Evolutionary conservation across 208 protist species (phyloP).

Genomic region (Novymonas esmeraldas): DNA sequence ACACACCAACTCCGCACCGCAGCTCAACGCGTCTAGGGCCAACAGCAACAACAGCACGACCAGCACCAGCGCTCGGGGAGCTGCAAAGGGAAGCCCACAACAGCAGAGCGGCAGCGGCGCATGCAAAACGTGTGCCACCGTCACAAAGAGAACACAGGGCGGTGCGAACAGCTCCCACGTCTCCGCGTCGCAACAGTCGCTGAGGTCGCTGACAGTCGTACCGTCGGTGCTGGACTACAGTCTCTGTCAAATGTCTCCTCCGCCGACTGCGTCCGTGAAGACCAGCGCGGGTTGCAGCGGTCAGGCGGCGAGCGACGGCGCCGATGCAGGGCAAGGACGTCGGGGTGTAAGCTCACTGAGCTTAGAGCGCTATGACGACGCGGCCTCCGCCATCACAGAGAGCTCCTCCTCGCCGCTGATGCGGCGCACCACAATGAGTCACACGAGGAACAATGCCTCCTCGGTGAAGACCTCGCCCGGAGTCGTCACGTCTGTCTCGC

Average conservation of each 20-base stretch:
- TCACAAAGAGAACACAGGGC: background rate
- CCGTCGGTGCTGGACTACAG: background rate
- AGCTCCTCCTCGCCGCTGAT: background rate
- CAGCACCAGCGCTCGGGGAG: background rate
- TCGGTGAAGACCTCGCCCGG: background rate
- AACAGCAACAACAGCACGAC: constrained; percentile 1
- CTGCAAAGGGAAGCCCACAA: background rate
- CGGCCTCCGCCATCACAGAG: too few species aligned
- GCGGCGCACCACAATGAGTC: background rate
- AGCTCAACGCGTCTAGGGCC: too few species aligned
- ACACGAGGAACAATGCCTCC: background rate
- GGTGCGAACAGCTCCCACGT: background rate
- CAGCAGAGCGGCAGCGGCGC: background rate
- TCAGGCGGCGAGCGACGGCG: too few species aligned
- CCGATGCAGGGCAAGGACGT: too few species aligned
- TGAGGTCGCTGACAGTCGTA: background rate
- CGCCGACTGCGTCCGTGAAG: background rate
- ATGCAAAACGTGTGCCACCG: too few species aligned
- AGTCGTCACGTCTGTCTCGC: background rate
- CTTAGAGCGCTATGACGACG: too few species aligned
- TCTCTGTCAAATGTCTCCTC: background rate
- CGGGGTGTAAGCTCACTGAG: too few species aligned
- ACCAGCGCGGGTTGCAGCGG: too few species aligned
- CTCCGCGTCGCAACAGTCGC: background rate
- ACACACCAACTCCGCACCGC: background rate